Percentiles rank a stretch among this genome's conserved stretches.
Conservation (phyloP, 257 asterid genomes). For the Primulina huaijiensis region DNA sequence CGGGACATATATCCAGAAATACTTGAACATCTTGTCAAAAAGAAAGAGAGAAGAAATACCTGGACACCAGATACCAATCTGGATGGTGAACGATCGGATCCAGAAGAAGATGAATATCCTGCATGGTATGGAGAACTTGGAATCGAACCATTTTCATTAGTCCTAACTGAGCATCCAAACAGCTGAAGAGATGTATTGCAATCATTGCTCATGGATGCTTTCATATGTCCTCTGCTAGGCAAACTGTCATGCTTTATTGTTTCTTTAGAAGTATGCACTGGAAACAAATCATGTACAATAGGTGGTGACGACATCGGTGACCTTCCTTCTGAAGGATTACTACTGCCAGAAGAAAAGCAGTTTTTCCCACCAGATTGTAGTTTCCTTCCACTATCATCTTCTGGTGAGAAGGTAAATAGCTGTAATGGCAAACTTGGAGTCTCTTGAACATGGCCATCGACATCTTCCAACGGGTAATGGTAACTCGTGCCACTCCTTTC, state of each 20-base stretch:
- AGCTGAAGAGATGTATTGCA: slow-evolving; percentile 68
- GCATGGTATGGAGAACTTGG: slow-evolving; percentile 56
- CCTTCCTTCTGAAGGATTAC: slow-evolving; percentile 65
- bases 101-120: slow-evolving; percentile 73
- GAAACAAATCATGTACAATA: slow-evolving; percentile 60
- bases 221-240: slow-evolving; percentile 38
- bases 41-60: slow-evolving; percentile 36
- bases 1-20: slow-evolving; percentile 10
- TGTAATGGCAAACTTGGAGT: slow-evolving; percentile 45
- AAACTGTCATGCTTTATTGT: slow-evolving; percentile 34
- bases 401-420: slow-evolving; percentile 65
- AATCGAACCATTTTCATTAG: slow-evolving; percentile 43
- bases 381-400: slow-evolving; percentile 41
- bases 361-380: slow-evolving; percentile 40
- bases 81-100: slow-evolving; percentile 78
- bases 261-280: slow-evolving; percentile 51
- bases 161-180: slow-evolving; percentile 48
- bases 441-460: slow-evolving; percentile 43
- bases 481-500: slow-evolving; percentile 59
- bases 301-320: slow-evolving; percentile 71
- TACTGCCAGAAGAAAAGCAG: slow-evolving; percentile 62
- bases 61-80: slow-evolving; percentile 61
- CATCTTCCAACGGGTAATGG: slow-evolving; percentile 55
- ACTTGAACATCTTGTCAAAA: slow-evolving; percentile 48
- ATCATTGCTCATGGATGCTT: slow-evolving; percentile 34